Conservation (phyloP, 2,329 filamentous ascomycete species). For the Hypoxylon sp. region DNA sequence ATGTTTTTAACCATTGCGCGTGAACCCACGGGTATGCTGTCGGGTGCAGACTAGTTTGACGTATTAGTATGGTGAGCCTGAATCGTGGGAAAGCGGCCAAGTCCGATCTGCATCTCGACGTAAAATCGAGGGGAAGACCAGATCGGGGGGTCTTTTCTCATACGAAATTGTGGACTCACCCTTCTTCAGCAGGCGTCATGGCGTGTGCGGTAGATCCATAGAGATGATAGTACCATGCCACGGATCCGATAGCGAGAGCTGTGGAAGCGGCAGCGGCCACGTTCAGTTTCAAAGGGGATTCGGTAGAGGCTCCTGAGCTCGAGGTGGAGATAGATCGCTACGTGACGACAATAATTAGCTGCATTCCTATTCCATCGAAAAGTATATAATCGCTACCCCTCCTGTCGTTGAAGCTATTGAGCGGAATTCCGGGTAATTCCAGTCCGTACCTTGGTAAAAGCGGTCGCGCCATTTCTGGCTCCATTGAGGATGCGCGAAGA, state of each 20-base stretch:
- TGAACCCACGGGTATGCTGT: conserved; percentile 97
- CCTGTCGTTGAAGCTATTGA: conserved; percentile 45
- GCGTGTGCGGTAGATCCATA: conserved; percentile 91
- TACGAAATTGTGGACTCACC: conserved; percentile 73
- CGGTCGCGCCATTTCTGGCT: conserved; percentile 79
- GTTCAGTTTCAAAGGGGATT: conserved; percentile 85
- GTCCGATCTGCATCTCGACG: conserved; percentile 39
- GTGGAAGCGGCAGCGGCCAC: conserved; percentile 89
- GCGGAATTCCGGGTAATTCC: conserved; percentile 19
- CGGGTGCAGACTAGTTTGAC: conserved; percentile 80
- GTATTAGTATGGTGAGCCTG: conserved; percentile 37
- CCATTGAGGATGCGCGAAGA: conserved; percentile 87
- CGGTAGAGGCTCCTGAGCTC: conserved; percentile 77
- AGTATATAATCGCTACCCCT: not conserved
- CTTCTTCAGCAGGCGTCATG: conserved; percentile 95
- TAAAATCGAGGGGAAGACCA: conserved; percentile 38
- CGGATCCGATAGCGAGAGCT: conserved; percentile 85
- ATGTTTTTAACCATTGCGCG: conserved; percentile 91
- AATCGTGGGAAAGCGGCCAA: conserved; percentile 15
- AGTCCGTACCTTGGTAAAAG: conserved; percentile 78
- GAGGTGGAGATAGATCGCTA: conserved; percentile 79
- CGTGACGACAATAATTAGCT: conserved; percentile 55
- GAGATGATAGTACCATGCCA: conserved; percentile 97
- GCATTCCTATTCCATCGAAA: conserved; percentile 16
- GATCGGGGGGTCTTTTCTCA: conserved; percentile 30